Evolutionary conservation across 495 filamentous ascomycete genomes (phyloP).

Genomic region (Cetradonia linearis): DNA sequence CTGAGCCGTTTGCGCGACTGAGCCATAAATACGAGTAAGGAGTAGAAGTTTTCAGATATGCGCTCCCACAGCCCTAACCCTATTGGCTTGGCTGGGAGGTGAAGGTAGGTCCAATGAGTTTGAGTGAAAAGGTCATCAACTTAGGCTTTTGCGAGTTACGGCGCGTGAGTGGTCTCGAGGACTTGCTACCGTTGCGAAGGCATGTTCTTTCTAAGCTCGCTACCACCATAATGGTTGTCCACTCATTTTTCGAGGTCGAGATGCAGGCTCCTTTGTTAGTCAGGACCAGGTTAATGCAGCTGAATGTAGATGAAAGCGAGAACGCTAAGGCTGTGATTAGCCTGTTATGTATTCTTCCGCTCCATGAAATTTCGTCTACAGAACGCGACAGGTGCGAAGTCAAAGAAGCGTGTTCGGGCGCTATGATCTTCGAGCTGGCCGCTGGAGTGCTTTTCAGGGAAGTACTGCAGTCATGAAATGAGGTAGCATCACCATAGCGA

Average conservation of each 20-base stretch:
- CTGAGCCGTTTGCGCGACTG: too few relatives aligned
- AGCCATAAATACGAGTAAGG: too few relatives aligned
- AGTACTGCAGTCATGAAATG: not conserved
- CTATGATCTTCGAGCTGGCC: not conserved
- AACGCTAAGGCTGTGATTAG: not conserved
- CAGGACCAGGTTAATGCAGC: not conserved
- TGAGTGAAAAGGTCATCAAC: not conserved
- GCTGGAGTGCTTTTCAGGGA: not conserved
- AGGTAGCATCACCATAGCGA: not conserved
- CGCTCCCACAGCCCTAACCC: too few relatives aligned
- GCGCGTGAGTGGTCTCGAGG: not conserved
- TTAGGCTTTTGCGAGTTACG: not conserved
- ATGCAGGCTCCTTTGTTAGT: not conserved
- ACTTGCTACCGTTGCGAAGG: not conserved
- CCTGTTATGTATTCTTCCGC: not conserved
- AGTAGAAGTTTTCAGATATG: not conserved
- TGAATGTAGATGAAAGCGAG: not conserved
- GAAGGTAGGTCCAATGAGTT: not conserved
- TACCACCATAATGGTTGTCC: not conserved
- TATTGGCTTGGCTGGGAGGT: too few relatives aligned
- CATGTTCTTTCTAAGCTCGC: not conserved
- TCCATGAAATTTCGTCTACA: not conserved
- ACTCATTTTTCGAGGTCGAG: not conserved
- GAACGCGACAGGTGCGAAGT: not conserved
- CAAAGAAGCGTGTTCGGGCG: not conserved